Conservation (phyloP, 768 basidiomycete genomes). For the Phylloporus scabripes region DNA sequence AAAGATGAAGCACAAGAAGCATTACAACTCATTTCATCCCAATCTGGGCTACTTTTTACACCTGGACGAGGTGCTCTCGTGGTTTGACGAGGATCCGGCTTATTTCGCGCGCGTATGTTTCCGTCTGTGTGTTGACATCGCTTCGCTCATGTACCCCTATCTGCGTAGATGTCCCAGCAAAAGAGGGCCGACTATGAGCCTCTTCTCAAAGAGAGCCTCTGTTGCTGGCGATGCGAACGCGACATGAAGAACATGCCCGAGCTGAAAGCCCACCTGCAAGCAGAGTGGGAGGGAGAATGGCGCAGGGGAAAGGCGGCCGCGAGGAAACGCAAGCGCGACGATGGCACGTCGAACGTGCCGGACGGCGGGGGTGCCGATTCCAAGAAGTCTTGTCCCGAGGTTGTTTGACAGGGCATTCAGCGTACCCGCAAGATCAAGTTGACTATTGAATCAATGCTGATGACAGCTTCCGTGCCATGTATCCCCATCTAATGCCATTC, state of each 20-base stretch:
- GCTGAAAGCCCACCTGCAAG: constrained; percentile 69
- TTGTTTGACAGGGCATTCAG: constrained; percentile 1
- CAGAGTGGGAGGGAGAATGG: constrained; percentile 58
- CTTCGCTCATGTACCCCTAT: not conserved
- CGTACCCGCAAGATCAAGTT: not conserved
- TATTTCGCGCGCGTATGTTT: constrained; percentile 47
- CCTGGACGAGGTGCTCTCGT: constrained; percentile 69
- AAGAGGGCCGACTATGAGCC: constrained; percentile 52
- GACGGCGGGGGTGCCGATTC: constrained; percentile 7
- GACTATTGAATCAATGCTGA: not conserved
- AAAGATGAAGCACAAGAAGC: constrained; percentile 78
- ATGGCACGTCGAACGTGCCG: not conserved
- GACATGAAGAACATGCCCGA: constrained; percentile 65
- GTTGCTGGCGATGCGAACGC: constrained; percentile 65
- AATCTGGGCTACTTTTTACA: constrained; percentile 78
- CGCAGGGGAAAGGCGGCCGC: constrained; percentile 39
- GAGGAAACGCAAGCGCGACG: constrained; percentile 37
- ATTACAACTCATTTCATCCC: constrained; percentile 90
- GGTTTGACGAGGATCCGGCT: constrained; percentile 66
- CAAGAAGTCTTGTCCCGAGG: constrained; percentile 10
- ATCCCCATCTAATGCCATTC: constrained; percentile 5
- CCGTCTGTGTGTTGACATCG: not conserved
- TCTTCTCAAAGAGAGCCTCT: constrained; percentile 59
- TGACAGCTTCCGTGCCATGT: not conserved
- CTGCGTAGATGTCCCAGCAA: constrained; percentile 47